phyloP scores from a whole-genome alignment of 2,329 filamentous ascomycete species.

The Gnomoniopsis smithogilvyi region DNA sequence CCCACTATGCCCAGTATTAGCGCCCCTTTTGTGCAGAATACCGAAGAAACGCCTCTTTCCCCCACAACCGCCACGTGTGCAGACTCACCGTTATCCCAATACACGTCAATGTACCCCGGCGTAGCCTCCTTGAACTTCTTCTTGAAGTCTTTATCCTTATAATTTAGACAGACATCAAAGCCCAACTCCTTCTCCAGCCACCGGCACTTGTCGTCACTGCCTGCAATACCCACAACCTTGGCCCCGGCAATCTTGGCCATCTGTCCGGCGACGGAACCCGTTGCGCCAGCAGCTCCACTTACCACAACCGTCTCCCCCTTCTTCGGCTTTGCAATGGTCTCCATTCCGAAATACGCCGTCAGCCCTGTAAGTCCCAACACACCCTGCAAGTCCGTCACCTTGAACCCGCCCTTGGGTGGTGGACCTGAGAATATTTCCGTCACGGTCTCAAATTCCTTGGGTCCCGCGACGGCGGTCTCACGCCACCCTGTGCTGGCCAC shows the following conservation, averaged over 20 bases:
- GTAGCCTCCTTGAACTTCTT: constrained; percentile 59
- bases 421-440: constrained; percentile 11
- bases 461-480: constrained; percentile 50
- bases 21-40: no score
- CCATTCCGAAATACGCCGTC: constrained; percentile 66
- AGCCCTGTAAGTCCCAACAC: constrained; percentile 59
- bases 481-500: constrained; percentile 51
- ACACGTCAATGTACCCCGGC: constrained; percentile 62
- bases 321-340: constrained; percentile 59
- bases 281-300: constrained; percentile 64
- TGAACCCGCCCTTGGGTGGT: constrained; percentile 23
- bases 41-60: no score
- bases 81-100: constrained; percentile 60
- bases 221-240: constrained; percentile 52
- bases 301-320: constrained; percentile 65
- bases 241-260: constrained; percentile 63
- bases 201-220: constrained; percentile 53
- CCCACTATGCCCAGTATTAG: constrained; percentile 43
- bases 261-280: constrained; percentile 63
- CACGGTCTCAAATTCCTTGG: constrained; percentile 34
- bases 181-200: constrained; percentile 60
- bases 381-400: constrained; percentile 49
- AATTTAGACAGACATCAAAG: constrained; percentile 66
- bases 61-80: no score
- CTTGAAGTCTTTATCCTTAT: constrained; percentile 62